Base-by-base conservation (phyloP, 164 flowering plant species). In the Dillenia suffruticosa region DNA sequence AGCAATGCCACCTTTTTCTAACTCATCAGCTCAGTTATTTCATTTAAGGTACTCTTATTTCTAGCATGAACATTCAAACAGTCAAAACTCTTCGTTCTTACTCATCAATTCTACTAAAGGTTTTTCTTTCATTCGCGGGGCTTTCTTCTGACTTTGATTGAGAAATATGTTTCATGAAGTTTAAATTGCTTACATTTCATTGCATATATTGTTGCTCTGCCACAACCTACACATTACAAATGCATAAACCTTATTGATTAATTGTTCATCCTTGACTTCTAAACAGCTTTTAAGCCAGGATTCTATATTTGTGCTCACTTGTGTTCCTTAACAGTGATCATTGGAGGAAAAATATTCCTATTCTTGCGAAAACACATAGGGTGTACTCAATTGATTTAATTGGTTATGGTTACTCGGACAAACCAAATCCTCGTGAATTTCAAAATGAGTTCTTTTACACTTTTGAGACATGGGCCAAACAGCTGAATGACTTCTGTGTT, bases 321-420 rank as follows among this genome's bases (percentile, higher is more conserved):
- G 0, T 53, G 32, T 51, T 65, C 47, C 15, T 68, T 65, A 50
- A 52, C 86, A 93, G 98, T 75, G 97, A 90, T 45, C 98, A 93
- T 66, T 93, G 97, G 98, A 83, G 96, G 81, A 93, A 93, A 79
- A 93, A 93, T 54, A 70, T 85, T 49, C 78, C 96, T 24, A 75
- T 83, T 71, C 90, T 93, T 63, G 89, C 85, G 63, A 77, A 74
- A 64, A 79, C 80, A 19, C 84, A 85, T 62, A 80, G 88, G 78
- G 97, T 90, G 43, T 93, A 77, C 63, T 69, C 97, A 45, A 83
- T 93, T 70, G 98, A 92, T 79, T 93, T 47, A 12, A 81, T 93
- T 78, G 98, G 98, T 62, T 93, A 93, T 72, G 98, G 98, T 65
- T 88, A 88, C 77, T 90, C 98, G 4, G 94, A 84, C 79, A 93